Conservation (phyloP, 371 early-diverging fungal genomes). For the Mucor racemosus region DNA sequence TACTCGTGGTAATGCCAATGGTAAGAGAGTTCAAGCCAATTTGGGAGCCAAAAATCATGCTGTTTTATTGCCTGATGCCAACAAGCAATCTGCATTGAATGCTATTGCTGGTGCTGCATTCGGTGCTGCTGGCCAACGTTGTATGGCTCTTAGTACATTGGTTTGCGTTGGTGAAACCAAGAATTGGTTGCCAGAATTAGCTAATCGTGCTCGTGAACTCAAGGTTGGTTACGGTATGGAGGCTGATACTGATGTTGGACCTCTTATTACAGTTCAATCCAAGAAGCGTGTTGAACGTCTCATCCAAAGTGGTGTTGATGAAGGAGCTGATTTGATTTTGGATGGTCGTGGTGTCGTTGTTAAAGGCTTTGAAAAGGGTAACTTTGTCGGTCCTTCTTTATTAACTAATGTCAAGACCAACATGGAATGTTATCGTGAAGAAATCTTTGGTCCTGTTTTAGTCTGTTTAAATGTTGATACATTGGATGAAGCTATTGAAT, state of each 20-base stretch:
- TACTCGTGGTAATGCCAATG: constrained; percentile 85
- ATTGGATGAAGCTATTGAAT: constrained; percentile 90
- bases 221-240: constrained; percentile 91
- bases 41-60: constrained; percentile 98
- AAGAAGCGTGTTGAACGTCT: constrained; percentile 79
- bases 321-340: constrained; percentile 89
- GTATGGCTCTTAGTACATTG: constrained; percentile 92
- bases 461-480: constrained; percentile 85
- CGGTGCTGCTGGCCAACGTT: constrained; percentile 97
- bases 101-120: constrained; percentile 94
- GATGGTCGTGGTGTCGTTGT: constrained; percentile 88
- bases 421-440: constrained; percentile 94
- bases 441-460: constrained; percentile 97
- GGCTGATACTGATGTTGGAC: constrained; percentile 88
- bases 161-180: constrained; percentile 90
- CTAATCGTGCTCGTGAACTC: constrained; percentile 83
- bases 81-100: constrained; percentile 89
- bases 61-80: constrained; percentile 92
- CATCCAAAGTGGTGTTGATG: constrained; percentile 83
- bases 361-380: constrained; percentile 83
- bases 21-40: constrained; percentile 97
- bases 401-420: constrained; percentile 77
- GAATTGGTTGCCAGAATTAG: constrained; percentile 90
- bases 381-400: constrained; percentile 95
- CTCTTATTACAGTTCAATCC: constrained; percentile 86